Evolutionary conservation across 2,329 filamentous ascomycete genomes (phyloP).

Genomic region (Sporothrix variecibatus): DNA sequence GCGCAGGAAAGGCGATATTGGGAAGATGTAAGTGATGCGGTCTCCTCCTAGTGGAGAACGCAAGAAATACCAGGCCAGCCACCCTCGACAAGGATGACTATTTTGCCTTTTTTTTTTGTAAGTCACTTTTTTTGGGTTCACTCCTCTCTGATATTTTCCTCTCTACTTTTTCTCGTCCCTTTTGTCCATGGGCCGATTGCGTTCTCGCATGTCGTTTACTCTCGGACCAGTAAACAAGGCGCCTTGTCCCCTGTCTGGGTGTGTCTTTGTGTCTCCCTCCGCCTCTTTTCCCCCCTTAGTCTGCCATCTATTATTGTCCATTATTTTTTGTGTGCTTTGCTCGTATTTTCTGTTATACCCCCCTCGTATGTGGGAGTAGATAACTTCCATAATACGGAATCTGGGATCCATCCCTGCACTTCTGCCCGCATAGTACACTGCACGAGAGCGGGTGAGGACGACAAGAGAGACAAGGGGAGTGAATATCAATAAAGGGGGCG

Average conservation of each 20-base stretch:
- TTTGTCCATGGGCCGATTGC: not conserved
- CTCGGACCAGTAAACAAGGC: constrained; percentile 1
- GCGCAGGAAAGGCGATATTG: constrained; percentile 10
- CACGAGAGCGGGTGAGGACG: constrained; percentile 24
- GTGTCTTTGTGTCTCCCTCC: constrained; percentile 3
- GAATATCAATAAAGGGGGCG: constrained; percentile 14
- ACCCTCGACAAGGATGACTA: constrained; percentile 16
- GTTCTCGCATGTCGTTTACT: not conserved
- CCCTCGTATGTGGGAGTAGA: constrained; percentile 23
- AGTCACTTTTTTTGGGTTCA: not conserved
- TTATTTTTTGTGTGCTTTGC: not conserved
- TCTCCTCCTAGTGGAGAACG: constrained; percentile 2
- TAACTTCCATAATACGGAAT: constrained; percentile 24
- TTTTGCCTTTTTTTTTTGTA: not conserved
- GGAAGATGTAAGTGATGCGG: not conserved
- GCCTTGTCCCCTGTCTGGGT: constrained; percentile 4
- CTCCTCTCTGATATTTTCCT: not conserved
- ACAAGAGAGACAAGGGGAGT: constrained; percentile 5
- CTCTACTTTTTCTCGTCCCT: not conserved
- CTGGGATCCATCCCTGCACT: constrained; percentile 29
- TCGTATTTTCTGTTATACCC: constrained; percentile 14
- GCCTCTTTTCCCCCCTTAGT: not conserved
- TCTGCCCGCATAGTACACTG: constrained; percentile 15
- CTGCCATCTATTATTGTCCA: not conserved
- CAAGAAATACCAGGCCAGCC: constrained; percentile 34